These are phyloP conservation scores for Cladosporium sp. DNA, from an alignment of 2,329 filamentous ascomycete species.

Conservation along the genomic window DNA sequence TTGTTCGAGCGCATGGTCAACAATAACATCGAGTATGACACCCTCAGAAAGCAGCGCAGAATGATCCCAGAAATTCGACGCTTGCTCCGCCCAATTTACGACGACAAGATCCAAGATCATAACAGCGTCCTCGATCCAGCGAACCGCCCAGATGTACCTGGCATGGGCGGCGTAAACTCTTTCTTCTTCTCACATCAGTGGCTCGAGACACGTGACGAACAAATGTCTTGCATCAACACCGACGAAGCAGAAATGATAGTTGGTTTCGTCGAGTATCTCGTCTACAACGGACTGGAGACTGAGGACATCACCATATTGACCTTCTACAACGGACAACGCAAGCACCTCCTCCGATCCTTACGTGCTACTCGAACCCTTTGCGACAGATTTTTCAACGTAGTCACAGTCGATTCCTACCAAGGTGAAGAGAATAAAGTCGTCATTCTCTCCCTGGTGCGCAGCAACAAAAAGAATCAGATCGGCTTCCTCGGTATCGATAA, in stretches of 20 bases:
- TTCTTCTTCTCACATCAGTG: slow-evolving; percentile 64
- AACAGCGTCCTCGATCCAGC: slow-evolving; percentile 43
- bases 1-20: slow-evolving; percentile 76
- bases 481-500: slow-evolving; percentile 71
- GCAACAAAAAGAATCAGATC: slow-evolving; percentile 53
- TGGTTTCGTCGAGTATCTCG: slow-evolving; percentile 66
- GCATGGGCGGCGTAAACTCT: slow-evolving; percentile 58
- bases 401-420: slow-evolving; percentile 85
- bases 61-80: slow-evolving; percentile 67
- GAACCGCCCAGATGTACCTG: slow-evolving; percentile 52
- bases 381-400: slow-evolving; percentile 50
- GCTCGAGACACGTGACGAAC: slow-evolving; percentile 59
- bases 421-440: slow-evolving; percentile 87
- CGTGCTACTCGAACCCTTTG: slow-evolving; percentile 20
- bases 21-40: slow-evolving; percentile 59
- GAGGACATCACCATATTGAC: slow-evolving; percentile 73
- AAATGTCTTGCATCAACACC: slow-evolving; percentile 64
- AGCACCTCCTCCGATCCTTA: slow-evolving; percentile 54
- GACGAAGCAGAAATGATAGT: slow-evolving; percentile 74
- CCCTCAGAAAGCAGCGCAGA: slow-evolving; percentile 64
- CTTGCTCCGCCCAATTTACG: slow-evolving; percentile 60
- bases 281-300: slow-evolving; percentile 59
- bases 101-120: slow-evolving; percentile 54
- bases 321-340: slow-evolving; percentile 82
- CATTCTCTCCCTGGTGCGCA: slow-evolving; percentile 74